Evolutionary conservation across 108 stramenopile species (phyloP), one percentile per base, ranked within the genome.

Genomic region (Cyclotella cryptica): DNA sequence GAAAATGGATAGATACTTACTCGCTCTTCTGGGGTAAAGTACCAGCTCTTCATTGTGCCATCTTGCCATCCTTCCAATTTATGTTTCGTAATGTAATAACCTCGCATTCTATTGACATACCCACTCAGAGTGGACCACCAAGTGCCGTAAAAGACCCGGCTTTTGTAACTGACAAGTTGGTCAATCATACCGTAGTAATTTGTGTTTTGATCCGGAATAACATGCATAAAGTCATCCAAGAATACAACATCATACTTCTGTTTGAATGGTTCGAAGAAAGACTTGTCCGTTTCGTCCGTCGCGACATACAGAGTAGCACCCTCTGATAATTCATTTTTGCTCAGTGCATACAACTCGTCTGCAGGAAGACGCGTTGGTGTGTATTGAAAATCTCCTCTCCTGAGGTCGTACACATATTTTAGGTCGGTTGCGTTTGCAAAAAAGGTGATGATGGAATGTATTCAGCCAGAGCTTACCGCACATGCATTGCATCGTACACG

Each of bases 401-500:
- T 65, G 19, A 17, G 19, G 35, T 40, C 17, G 29, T 35, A 35
- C 2, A 62, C 15, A 39, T 9, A 57, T 3, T 24, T 26, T 22
- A 22, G 12, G 24, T 12, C 22, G 24, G 24, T 12, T 26, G 3
- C 24, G 24, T 22, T 12, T 57, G 1, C 5, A 24, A 57, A 22
- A 15, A 30, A 13, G 5, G 24, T 41, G 60, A 19, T 62, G 14
- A 8, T 62, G 5, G 39, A 40, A 15, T 18, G 39, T 3, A 55
- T 8, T 15, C 6, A 3, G 29, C 22, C 3, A 62, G 60, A n/a
- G 35, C 64, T 65, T 13, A 65, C 64, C 64, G 88, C 11, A 98
- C 87, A 80, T 98, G 97, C 72, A 96, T 77, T 15, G 87, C 76
- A 78, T 98, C 90, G 65, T 81, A 98, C 8, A 60, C 49, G 6